Evolutionary conservation across 179 eudicot species (phyloP), one percentile per base, ranked within the genome.

Genomic region (Heliamphora pulchella): DNA sequence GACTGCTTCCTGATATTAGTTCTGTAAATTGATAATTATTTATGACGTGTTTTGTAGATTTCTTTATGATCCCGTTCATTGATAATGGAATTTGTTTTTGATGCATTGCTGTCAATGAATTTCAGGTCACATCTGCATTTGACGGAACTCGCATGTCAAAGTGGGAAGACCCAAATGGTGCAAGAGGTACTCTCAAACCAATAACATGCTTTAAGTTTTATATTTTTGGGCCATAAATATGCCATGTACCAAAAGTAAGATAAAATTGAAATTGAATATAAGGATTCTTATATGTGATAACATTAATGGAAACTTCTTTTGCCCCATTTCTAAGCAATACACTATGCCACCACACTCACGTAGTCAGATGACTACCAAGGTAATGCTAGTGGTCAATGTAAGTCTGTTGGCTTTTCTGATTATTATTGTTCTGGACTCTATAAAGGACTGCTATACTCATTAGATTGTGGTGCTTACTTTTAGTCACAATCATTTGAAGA

Each of bases 111-210:
- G 18, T 44, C 41, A 66, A 44, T 31, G 20, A 67, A 79, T 81
- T 78, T 81, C 85, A 95, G 98, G 91, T 88, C 76, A 91, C 97
- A 13, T 90, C 91, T 81, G 97, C 98, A 75, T 95, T 95, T 89
- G 98, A 95, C 82, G 98, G 98, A 57, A 85, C 88, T 78, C 88
- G 90, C 61, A 59, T 84, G 85, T 88, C 97, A 11, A 95, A 95
- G 85, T 95, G 97, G 97, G 97, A 95, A 87, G 98, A 95, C 86
- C 98, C 98, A 85, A 91, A 90, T 91, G 98, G 98, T 76, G 98
- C 95, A 72, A 88, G 82, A 93, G 98, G 98, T 95, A 77, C 46
- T 71, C 18, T 65, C 55, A 11, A 73, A 64, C 46, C 31, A 20
- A 63, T 18, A 17, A 47, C 17, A 22, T n/a, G 17, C 50, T 59